Percentiles rank a stretch among this genome's conserved stretches.
Evolutionary conservation across 106 monocot species (phyloP).

Genomic region (Gastrodia elata): DNA sequence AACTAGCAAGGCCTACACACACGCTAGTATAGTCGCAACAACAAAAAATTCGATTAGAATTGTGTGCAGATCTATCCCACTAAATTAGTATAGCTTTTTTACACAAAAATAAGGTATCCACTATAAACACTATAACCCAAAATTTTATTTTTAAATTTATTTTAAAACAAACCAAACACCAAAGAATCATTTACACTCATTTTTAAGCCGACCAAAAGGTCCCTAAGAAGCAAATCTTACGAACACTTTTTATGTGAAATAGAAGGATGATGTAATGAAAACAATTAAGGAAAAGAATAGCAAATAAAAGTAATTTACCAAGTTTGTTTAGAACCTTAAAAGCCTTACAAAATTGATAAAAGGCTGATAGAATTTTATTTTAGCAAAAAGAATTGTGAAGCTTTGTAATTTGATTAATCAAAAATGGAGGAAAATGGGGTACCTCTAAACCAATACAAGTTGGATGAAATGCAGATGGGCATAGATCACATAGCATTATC

Average conservation of each 20-base stretch:
- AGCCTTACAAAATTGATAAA: background rate
- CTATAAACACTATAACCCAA: no score
- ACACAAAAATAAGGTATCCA: no score
- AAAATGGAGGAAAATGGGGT: conserved; percentile 1
- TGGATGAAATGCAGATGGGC: conserved; percentile 64
- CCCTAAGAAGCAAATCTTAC: no score
- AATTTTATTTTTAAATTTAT: no score
- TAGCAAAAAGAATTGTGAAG: background rate
- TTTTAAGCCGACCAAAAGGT: no score
- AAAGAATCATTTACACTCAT: no score
- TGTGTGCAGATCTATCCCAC: no score
- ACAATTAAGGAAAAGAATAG: background rate
- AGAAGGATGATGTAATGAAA: background rate
- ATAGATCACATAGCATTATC: conserved; percentile 54
- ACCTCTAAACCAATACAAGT: conserved; percentile 54
- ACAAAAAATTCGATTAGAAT: no score
- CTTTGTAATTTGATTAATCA: background rate
- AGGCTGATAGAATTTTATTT: background rate
- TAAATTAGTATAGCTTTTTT: no score
- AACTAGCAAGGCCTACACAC: no score
- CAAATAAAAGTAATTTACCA: background rate
- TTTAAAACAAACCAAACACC: no score
- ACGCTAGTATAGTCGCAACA: no score
- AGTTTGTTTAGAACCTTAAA: background rate
- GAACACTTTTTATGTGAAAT: background rate